Evolutionary conservation across 306 rosid species (phyloP).

Genomic region (Phaseolus lunatus): DNA sequence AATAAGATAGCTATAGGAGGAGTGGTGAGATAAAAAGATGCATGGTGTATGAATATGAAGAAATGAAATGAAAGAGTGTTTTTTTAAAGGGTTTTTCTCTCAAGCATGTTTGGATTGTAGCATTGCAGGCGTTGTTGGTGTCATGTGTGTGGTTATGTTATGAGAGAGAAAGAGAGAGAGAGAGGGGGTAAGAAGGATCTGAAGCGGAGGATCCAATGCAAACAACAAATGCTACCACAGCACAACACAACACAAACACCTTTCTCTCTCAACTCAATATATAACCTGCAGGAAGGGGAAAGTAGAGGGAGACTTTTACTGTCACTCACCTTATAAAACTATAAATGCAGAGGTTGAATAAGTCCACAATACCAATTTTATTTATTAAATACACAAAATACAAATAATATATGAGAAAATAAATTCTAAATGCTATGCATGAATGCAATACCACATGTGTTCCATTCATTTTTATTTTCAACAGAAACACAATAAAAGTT

Average conservation of each 20-base stretch:
- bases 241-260: background rate
- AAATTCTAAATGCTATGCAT: no score
- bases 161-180: conserved; percentile 34
- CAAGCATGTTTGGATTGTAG: conserved; percentile 27
- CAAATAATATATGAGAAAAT: background rate
- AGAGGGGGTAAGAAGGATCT: conserved; percentile 34
- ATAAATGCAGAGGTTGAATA: background rate
- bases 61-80: background rate
- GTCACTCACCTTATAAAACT: background rate
- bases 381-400: background rate
- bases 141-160: conserved; percentile 28
- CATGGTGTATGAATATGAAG: conserved; percentile 8
- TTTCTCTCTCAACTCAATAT: conserved; percentile 33
- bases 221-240: conserved; percentile 37
- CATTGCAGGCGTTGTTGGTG: conserved; percentile 49
- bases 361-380: background rate
- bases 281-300: background rate
- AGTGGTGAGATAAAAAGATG: conserved; percentile 24
- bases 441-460: no score
- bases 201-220: conserved; percentile 89
- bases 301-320: background rate
- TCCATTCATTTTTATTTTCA: no score
- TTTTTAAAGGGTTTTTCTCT: conserved; percentile 31
- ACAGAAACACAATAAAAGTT: no score
- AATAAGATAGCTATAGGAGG: background rate